Evolutionary conservation across 2,329 filamentous ascomycete species (phyloP).

Genomic region (Curvularia lunata): DNA sequence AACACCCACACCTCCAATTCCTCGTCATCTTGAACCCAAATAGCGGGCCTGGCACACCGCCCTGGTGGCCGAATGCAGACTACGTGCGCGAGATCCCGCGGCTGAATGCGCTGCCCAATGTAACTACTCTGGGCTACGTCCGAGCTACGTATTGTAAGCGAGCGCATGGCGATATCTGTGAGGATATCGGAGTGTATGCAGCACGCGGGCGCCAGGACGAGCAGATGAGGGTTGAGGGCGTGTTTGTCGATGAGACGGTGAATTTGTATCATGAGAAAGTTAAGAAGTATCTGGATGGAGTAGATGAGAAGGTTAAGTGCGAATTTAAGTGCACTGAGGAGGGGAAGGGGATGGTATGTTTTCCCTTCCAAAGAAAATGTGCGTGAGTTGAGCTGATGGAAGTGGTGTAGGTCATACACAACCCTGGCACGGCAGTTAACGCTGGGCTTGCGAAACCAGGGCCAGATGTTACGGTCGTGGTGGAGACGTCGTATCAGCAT

Average conservation of each 20-base stretch:
- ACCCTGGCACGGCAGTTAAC: conserved; percentile 38
- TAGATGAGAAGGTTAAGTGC: conserved; percentile 24
- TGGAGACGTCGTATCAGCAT: conserved; percentile 29
- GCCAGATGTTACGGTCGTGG: conserved; percentile 36
- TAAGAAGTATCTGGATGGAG: conserved; percentile 28
- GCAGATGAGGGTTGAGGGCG: conserved; percentile 53
- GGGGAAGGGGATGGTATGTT: conserved; percentile 21
- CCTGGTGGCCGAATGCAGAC: conserved; percentile 55
- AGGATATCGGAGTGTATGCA: conserved; percentile 56
- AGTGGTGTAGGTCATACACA: conserved; percentile 34
- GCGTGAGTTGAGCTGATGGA: neutral
- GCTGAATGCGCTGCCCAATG: conserved; percentile 54
- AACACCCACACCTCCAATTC: conserved; percentile 53
- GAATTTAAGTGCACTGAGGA: conserved; percentile 6
- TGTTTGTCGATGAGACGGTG: conserved; percentile 61
- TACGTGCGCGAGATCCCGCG: conserved; percentile 54
- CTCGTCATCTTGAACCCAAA: conserved; percentile 60
- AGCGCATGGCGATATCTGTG: conserved; percentile 48
- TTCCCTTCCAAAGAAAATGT: neutral
- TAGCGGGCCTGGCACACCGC: conserved; percentile 53
- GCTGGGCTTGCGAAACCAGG: conserved; percentile 28
- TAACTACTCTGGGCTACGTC: conserved; percentile 59
- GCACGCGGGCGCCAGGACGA: conserved; percentile 46
- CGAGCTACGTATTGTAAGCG: conserved; percentile 55
- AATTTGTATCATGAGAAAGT: conserved; percentile 26